phyloP scores from a whole-genome alignment of 331 rosid genomes.

The Quercus tomentella region DNA sequence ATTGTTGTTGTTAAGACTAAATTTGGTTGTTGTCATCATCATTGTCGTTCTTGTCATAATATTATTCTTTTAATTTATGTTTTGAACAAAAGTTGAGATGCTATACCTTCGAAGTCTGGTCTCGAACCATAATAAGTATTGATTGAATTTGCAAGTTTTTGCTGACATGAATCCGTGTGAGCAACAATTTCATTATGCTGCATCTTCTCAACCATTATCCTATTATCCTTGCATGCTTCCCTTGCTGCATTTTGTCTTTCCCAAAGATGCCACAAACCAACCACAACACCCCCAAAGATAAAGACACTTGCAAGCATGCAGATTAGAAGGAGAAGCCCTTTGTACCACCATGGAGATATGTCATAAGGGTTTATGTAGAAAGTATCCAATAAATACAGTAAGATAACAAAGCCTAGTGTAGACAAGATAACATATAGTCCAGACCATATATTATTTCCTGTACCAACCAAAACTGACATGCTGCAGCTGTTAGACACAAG shows the following conservation, averaged over 20 bases:
- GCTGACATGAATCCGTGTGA: slow-evolving; percentile 27
- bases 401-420: slow-evolving; percentile 51
- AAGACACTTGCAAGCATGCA: slow-evolving; percentile 69
- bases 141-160: slow-evolving; percentile 27
- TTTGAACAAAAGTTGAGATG: background rate
- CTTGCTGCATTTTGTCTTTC: slow-evolving; percentile 32
- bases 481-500: slow-evolving; percentile 32
- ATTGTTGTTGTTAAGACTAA: too few relatives aligned
- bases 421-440: slow-evolving; percentile 76
- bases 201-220: background rate
- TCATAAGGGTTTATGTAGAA: too few relatives aligned
- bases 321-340: slow-evolving; percentile 3
- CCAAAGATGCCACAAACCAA: slow-evolving; percentile 71
- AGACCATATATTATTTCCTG: slow-evolving; percentile 72
- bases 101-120: slow-evolving; percentile 75
- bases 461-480: slow-evolving; percentile 79
- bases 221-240: slow-evolving; percentile 19
- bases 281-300: slow-evolving; percentile 70
- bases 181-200: slow-evolving; percentile 14
- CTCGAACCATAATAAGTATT: slow-evolving; percentile 52
- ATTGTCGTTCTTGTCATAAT: background rate
- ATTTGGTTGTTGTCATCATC: too few relatives aligned
- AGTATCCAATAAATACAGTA: background rate
- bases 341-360: too few relatives aligned
- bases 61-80: background rate